These are phyloP conservation scores for Fusarium phyllophilum DNA, from an alignment of 2,329 filamentous ascomycete genomes.

Conservation along the genomic window DNA sequence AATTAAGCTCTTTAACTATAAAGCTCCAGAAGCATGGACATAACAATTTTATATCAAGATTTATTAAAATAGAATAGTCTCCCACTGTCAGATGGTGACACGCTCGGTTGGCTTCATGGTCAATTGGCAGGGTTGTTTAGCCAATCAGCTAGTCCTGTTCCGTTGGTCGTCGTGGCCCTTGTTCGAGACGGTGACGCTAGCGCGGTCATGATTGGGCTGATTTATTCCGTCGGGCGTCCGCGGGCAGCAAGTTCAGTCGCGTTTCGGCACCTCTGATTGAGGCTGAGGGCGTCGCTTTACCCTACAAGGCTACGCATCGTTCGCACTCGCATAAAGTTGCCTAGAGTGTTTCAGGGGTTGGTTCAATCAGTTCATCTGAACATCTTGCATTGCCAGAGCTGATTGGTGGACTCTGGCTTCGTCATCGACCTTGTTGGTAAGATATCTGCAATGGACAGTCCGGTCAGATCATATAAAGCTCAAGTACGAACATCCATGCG, in stretches of 20 bases:
- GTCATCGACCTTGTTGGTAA: too few species aligned
- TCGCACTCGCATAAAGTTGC: neutral
- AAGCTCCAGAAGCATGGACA: neutral
- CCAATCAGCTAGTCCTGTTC: neutral
- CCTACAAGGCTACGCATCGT: neutral
- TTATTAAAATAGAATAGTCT: neutral
- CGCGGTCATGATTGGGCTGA: neutral
- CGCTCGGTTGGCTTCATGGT: neutral
- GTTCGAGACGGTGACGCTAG: neutral
- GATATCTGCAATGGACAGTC: neutral
- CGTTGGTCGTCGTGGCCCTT: neutral
- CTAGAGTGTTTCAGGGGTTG: neutral
- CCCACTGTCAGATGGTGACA: neutral
- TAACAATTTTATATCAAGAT: neutral
- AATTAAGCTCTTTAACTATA: neutral
- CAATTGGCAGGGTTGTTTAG: neutral
- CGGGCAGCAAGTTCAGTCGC: neutral
- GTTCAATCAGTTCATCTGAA: neutral
- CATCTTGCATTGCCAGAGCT: accelerated
- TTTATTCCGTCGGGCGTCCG: neutral
- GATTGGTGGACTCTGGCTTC: neutral
- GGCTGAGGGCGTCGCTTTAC: neutral
- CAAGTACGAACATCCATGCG: accelerated
- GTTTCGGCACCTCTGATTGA: neutral
- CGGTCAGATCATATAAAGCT: too few species aligned